Conservation (phyloP, 108 stramenopile species). For the Nitzschia sp. region DNA sequence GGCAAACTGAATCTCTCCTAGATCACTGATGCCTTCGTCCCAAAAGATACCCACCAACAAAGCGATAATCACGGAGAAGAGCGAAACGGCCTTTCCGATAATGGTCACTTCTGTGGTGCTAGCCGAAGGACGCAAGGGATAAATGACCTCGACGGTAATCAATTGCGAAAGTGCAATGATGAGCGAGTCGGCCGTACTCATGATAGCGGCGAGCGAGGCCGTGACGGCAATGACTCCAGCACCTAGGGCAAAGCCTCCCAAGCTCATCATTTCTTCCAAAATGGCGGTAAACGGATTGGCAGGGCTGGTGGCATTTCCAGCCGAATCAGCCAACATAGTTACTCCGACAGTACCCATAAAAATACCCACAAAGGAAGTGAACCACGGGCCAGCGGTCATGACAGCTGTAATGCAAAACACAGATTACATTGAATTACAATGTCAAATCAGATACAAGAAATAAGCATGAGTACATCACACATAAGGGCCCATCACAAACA, state of each 20-base stretch:
- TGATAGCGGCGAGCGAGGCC: conserved; percentile 39
- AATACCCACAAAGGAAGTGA: conserved; percentile 31
- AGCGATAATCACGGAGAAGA: not conserved
- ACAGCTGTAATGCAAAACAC: no score
- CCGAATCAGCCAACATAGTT: conserved; percentile 20
- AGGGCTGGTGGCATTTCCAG: not conserved
- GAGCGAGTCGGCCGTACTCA: conserved; percentile 47
- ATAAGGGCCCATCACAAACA: no score
- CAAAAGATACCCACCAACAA: conserved; percentile 2
- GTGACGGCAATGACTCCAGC: conserved; percentile 30
- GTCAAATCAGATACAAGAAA: no score
- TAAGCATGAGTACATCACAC: no score
- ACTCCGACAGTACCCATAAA: conserved; percentile 42
- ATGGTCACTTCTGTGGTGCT: not conserved
- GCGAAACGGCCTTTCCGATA: conserved; percentile 22
- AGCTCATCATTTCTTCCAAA: conserved; percentile 24
- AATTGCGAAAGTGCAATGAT: conserved; percentile 41
- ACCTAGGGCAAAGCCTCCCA: conserved; percentile 23
- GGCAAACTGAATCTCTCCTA: conserved; percentile 14
- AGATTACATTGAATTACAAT: no score
- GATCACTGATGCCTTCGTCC: conserved; percentile 11
- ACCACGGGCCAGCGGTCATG: conserved; percentile 19
- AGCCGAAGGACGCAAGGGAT: conserved; percentile 12
- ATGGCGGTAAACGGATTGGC: conserved; percentile 21
- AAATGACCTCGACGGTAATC: conserved; percentile 29